These are phyloP conservation scores for Pulveroboletus sp. DNA, from an alignment of 768 basidiomycete species.

Conservation along the genomic window DNA sequence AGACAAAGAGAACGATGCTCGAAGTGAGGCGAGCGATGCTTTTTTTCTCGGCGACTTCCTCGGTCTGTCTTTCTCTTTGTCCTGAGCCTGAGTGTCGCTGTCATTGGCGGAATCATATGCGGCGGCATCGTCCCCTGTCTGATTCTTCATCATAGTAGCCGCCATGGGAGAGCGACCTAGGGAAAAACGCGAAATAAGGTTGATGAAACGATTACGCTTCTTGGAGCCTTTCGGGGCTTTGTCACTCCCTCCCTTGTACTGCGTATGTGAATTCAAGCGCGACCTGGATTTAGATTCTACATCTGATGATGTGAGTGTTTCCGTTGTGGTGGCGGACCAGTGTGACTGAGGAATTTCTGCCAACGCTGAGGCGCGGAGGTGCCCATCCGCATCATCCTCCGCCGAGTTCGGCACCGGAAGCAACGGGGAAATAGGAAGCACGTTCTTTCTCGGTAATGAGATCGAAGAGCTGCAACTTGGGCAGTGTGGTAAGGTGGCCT, in stretches of 20 bases:
- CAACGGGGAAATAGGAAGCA: conserved; percentile 7
- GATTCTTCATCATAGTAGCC: background rate
- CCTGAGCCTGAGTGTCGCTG: conserved; percentile 18
- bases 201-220: conserved; percentile 31
- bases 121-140: background rate
- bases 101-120: conserved; percentile 23
- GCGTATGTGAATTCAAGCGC: conserved; percentile 2
- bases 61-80: conserved; percentile 9
- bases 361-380: background rate
- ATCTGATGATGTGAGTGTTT: conserved; percentile 16
- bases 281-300: conserved; percentile 3
- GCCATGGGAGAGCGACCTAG: conserved; percentile 21
- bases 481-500: conserved; percentile 2
- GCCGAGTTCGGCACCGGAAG: background rate
- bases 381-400: background rate
- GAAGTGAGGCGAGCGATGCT: conserved; percentile 28
- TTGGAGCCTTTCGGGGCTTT: conserved; percentile 21
- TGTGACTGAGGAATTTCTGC: conserved; percentile 15
- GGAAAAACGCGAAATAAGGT: conserved; percentile 29
- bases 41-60: conserved; percentile 25
- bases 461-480: conserved; percentile 1
- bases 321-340: conserved; percentile 27
- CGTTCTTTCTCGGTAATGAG: background rate
- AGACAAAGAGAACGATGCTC: conserved; percentile 29
- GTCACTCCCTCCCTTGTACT: conserved; percentile 11